A percentile compares a stretch with the other conserved stretches of the same genome.
These are phyloP conservation scores for Xylariaceae sp. DNA, from an alignment of 2,329 filamentous ascomycete species.

Conservation along the genomic window DNA sequence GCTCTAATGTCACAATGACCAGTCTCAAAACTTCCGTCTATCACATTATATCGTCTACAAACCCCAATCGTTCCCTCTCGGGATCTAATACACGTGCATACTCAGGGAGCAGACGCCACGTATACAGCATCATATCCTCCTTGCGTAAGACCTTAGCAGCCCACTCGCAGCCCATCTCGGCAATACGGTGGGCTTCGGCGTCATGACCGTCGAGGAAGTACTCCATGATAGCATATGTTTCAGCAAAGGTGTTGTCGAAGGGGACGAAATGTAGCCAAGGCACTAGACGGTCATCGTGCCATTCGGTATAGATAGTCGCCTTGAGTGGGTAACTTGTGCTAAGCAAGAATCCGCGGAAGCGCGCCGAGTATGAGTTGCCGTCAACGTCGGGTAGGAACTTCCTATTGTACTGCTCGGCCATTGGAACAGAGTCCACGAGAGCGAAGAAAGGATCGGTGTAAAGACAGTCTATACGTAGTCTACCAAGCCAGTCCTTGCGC, in stretches of 20 bases:
- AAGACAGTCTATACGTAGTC: constrained; percentile 27
- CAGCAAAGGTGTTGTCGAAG: constrained; percentile 63
- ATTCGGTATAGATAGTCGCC: constrained; percentile 67
- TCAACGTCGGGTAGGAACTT: constrained; percentile 69
- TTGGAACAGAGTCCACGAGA: constrained; percentile 32
- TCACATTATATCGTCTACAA: constrained; percentile 41
- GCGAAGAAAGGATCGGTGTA: constrained; percentile 36
- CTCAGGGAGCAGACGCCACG: constrained; percentile 56
- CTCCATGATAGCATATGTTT: constrained; percentile 61
- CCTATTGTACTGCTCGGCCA: constrained; percentile 46
- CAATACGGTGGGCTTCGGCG: constrained; percentile 54
- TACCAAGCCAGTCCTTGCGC: constrained; percentile 15
- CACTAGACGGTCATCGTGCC: constrained; percentile 66
- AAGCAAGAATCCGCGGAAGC: constrained; percentile 59
- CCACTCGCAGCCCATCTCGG: constrained; percentile 58
- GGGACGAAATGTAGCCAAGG: constrained; percentile 72
- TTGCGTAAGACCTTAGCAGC: constrained; percentile 55
- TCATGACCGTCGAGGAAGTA: constrained; percentile 56
- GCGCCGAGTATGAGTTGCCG: constrained; percentile 59
- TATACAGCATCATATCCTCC: constrained; percentile 64
- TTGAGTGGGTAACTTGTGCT: constrained; percentile 65
- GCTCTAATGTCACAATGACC: too few relatives aligned
- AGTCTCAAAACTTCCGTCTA: too few relatives aligned
- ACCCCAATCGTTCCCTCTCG: constrained; percentile 42
- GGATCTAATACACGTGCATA: constrained; percentile 42